A percentile compares a stretch with the other conserved stretches of the same genome.
phyloP scores from a whole-genome alignment of 78 protist species.

The Dictyostelium brefeldianum region DNA sequence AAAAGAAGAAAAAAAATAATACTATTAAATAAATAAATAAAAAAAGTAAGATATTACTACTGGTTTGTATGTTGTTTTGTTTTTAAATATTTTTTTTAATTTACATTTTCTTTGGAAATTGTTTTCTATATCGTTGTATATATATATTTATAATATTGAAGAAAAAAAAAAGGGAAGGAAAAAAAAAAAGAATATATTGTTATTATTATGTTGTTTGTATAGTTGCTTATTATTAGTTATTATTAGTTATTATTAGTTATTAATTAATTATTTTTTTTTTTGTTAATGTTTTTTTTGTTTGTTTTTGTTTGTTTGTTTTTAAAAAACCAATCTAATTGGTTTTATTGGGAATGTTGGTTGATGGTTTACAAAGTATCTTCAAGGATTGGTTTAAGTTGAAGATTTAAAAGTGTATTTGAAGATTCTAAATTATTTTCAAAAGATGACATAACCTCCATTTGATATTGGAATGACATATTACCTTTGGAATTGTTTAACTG shows the following conservation, averaged over 20 bases:
- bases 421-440: slow-evolving; percentile 48
- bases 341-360: not conserved
- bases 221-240: too few species aligned
- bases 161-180: not conserved
- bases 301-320: not conserved
- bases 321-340: not conserved
- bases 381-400: slow-evolving; percentile 58
- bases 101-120: not conserved
- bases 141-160: not conserved
- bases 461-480: slow-evolving; percentile 77
- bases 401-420: slow-evolving; percentile 20
- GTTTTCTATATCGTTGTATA: not conserved
- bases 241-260: not conserved
- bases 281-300: not conserved
- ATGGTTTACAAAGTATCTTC: slow-evolving; percentile 34
- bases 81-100: not conserved
- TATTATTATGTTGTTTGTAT: not conserved
- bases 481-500: slow-evolving; percentile 14
- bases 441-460: slow-evolving; percentile 74
- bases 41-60: not conserved
- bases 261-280: not conserved
- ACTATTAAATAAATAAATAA: too few species aligned
- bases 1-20: not conserved
- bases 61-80: not conserved
- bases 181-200: not conserved